These are phyloP conservation scores for Puccinia horiana DNA, from an alignment of 1,284 basidiomycete species.

Conservation along the genomic window DNA sequence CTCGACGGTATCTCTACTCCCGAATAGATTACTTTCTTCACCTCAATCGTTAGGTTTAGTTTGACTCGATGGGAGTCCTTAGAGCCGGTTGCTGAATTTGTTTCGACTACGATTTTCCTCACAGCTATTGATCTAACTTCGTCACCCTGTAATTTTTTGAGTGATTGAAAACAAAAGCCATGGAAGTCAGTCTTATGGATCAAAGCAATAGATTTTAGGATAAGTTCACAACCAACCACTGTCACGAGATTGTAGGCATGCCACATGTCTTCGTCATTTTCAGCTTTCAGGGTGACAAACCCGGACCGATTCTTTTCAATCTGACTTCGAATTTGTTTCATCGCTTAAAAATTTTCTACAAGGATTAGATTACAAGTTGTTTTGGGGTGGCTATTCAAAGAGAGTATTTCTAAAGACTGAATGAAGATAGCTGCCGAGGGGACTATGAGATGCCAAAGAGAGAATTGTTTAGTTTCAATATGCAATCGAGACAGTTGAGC, in stretches of 20 bases:
- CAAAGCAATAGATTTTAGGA: background rate
- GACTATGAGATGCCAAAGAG: background rate
- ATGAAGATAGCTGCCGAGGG: background rate
- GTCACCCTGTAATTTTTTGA: slow-evolving; percentile 12
- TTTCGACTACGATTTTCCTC: slow-evolving; percentile 34
- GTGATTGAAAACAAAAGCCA: background rate
- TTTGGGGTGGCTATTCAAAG: background rate
- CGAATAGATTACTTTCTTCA: slow-evolving; percentile 43
- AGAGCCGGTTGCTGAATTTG: slow-evolving; percentile 31
- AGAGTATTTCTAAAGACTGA: background rate
- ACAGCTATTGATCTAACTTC: slow-evolving; percentile 37
- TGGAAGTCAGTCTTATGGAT: background rate
- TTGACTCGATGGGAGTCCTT: slow-evolving; percentile 46
- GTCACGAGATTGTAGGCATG: slow-evolving; percentile 42
- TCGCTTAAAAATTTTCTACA: background rate
- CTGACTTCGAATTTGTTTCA: slow-evolving; percentile 38
- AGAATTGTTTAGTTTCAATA: background rate
- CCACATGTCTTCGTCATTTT: slow-evolving; percentile 46
- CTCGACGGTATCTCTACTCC: slow-evolving; percentile 37
- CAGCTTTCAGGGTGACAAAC: slow-evolving; percentile 38
- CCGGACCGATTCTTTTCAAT: slow-evolving; percentile 39
- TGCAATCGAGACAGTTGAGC: background rate
- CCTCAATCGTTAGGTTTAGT: slow-evolving; percentile 39
- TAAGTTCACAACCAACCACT: slow-evolving; percentile 12
- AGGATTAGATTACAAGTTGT: background rate